phyloP scores from a whole-genome alignment of 768 basidiomycete genomes.

The Phylloporus sp. region DNA sequence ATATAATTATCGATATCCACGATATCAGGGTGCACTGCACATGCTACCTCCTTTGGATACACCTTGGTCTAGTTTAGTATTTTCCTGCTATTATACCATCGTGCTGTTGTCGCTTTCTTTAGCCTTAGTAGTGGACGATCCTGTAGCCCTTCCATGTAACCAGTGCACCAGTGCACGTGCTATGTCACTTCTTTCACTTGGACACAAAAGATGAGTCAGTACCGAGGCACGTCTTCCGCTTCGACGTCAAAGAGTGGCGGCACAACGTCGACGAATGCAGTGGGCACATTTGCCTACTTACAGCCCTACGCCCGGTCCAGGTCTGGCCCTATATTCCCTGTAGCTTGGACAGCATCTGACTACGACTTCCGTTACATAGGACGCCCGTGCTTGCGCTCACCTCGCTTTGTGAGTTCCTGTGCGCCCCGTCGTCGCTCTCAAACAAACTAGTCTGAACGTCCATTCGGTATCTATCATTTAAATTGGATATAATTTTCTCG shows the following conservation, averaged over 20 bases:
- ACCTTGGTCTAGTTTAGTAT: neutral
- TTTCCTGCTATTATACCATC: neutral
- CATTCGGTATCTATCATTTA: neutral
- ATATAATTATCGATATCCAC: neutral
- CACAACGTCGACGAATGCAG: slow-evolving; percentile 13
- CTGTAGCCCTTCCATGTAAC: slow-evolving; percentile 7
- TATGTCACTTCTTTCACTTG: neutral
- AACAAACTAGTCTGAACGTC: neutral
- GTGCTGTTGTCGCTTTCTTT: slow-evolving; percentile 6
- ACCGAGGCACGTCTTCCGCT: neutral
- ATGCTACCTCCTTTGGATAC: slow-evolving; percentile 9
- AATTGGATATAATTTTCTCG: neutral
- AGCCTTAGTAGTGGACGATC: slow-evolving; percentile 2
- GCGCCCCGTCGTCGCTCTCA: neutral
- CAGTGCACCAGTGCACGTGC: neutral
- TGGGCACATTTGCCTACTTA: slow-evolving; percentile 21
- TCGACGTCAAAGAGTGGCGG: neutral
- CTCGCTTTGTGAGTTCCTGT: slow-evolving; percentile 31
- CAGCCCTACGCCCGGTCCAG: slow-evolving; percentile 31
- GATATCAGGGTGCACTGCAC: neutral
- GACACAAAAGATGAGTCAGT: slow-evolving; percentile 7
- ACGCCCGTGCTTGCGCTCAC: slow-evolving; percentile 30
- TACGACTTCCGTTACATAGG: slow-evolving; percentile 11
- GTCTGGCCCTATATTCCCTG: slow-evolving; percentile 20
- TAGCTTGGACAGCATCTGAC: slow-evolving; percentile 14